Base-by-base conservation (phyloP, 495 filamentous ascomycete genomes). In the Podospora comata region DNA sequence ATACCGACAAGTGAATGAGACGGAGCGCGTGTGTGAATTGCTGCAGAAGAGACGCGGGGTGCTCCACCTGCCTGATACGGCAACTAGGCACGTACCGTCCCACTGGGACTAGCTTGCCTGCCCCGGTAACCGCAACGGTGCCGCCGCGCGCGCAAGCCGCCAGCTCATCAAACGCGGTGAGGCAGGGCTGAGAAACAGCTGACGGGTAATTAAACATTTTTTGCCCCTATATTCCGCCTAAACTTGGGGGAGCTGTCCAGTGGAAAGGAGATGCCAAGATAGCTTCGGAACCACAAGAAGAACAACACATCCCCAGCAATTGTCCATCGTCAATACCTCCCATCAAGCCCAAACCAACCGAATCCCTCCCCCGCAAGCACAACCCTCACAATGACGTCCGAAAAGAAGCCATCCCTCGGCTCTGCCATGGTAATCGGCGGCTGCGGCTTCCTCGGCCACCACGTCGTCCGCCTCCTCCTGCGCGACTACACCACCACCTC, bases 391-490 rank as follows among this genome's bases (percentile, higher is more conserved):
- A 81, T 81, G 79, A 72, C 73, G 16, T 60, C 73, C n/a, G 68
- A 75, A 68, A 74, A 79, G 74, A 79, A 81, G 62, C 76, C 76
- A 59, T 53, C 73, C 30, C 82, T 89, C 53, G 83, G 85, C 72
- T 81, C 79, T 65, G 87, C 88, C 68, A 80, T 90, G 68, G 87
- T 91, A 66, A 86, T 88, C 69, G 89, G 89, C 69, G 89, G 89
- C 66, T 89, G 87, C 73, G 89, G 89, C 68, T 91, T 90, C 80
- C 84, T 91, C 15, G 89, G 89, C 74, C 85, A 86, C 73, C 87
- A 90, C 79, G 85, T 91, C 67, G 89, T 90, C 68, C 80, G 85
- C 73, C 76, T 84, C 61, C 82, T 90, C 53, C 78, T 86, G 69
- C 77, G 81, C 69, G 79, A 84, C 73, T 85, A 84, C 78, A 81